A percentile compares a stretch with the other conserved stretches of the same genome.
phyloP scores from a whole-genome alignment of 2,329 filamentous ascomycete species.

The Allantophomopsis lycopodina region DNA sequence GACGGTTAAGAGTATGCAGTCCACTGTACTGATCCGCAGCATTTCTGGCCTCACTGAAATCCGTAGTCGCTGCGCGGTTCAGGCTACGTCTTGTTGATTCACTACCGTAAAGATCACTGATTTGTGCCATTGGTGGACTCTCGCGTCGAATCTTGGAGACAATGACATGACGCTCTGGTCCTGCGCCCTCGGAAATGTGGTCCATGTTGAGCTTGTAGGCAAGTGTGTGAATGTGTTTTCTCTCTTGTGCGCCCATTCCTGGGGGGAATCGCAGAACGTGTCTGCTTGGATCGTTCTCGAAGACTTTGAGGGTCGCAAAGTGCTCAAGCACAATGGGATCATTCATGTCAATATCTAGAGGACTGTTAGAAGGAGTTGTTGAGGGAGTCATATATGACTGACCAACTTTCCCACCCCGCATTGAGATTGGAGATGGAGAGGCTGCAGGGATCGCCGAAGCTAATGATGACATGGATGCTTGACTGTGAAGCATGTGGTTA shows the following conservation, averaged over 20 bases:
- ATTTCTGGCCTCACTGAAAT: constrained; percentile 75
- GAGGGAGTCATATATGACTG: constrained; percentile 3
- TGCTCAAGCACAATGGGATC: constrained; percentile 77
- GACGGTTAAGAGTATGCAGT: constrained; percentile 56
- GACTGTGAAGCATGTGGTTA: constrained; percentile 53
- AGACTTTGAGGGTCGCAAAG: constrained; percentile 81
- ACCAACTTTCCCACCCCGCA: constrained; percentile 11
- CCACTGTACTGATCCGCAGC: constrained; percentile 46
- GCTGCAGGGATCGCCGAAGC: constrained; percentile 43
- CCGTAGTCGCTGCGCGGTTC: constrained; percentile 91
- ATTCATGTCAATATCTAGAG: constrained; percentile 73
- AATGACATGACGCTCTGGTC: constrained; percentile 79
- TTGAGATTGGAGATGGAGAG: constrained; percentile 17
- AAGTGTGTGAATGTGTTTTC: constrained; percentile 83
- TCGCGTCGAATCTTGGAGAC: constrained; percentile 33
- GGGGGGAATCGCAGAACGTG: constrained; percentile 78
- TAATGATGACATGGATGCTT: constrained; percentile 66
- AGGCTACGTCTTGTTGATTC: constrained; percentile 74
- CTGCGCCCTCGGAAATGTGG: constrained; percentile 79
- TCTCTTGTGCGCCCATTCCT: constrained; percentile 67
- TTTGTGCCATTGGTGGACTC: constrained; percentile 36
- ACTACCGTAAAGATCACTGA: constrained; percentile 37
- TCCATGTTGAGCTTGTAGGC: constrained; percentile 90
- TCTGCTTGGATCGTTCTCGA: constrained; percentile 65
- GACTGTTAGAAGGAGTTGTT: constrained; percentile 30